phyloP scores from a whole-genome alignment of 23 red algal species.

The Gracilariopsis chorda region DNA sequence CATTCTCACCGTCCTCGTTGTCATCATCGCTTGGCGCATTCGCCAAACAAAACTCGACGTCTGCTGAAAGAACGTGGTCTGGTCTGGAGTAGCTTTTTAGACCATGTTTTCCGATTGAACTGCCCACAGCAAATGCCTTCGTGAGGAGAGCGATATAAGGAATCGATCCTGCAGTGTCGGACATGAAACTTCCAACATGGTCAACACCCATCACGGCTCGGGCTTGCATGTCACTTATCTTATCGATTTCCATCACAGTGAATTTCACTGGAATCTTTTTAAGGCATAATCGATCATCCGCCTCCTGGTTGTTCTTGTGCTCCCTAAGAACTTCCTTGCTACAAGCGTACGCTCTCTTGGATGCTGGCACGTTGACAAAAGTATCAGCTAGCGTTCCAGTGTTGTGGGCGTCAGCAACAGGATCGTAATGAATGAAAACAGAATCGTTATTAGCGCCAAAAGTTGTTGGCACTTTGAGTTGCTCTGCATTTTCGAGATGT shows the following conservation, averaged over 20 bases:
- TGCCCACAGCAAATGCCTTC: conserved; percentile 11
- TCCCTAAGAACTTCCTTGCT: neutral
- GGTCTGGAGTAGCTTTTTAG: neutral
- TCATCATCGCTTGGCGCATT: neutral
- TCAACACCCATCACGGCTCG: conserved; percentile 19
- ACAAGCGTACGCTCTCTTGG: neutral
- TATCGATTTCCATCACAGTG: conserved; percentile 41
- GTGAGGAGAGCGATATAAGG: conserved; percentile 27
- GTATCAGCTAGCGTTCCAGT: neutral
- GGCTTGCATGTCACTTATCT: conserved; percentile 18
- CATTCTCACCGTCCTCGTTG: neutral
- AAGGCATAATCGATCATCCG: neutral
- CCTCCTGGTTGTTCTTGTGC: neutral
- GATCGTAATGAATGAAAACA: conserved; percentile 30
- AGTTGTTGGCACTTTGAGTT: neutral
- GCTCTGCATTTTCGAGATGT: neutral
- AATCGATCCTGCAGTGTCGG: neutral
- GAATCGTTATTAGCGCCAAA: neutral
- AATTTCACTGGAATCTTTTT: neutral
- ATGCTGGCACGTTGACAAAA: conserved; percentile 4
- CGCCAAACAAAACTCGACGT: neutral
- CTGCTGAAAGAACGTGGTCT: conserved; percentile 3
- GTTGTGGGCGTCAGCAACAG: neutral
- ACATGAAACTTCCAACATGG: conserved; percentile 30
- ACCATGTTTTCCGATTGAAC: neutral